These are phyloP conservation scores for Wilcoxina mikolae DNA, from an alignment of 495 filamentous ascomycete species.

Conservation along the genomic window DNA sequence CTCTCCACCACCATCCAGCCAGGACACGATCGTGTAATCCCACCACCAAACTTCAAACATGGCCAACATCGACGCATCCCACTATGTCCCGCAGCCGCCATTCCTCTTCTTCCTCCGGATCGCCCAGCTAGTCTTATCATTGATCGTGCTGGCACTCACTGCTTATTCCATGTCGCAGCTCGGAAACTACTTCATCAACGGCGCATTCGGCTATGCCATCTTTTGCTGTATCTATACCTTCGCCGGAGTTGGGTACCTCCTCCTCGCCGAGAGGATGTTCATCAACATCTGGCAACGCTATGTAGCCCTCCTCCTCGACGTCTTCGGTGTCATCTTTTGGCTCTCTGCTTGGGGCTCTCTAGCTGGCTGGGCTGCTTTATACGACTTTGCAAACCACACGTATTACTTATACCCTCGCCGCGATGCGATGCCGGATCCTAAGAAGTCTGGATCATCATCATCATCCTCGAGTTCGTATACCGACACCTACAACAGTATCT, in stretches of 20 bases:
- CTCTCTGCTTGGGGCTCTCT: background rate
- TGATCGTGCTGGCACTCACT: background rate
- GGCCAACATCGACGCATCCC: background rate
- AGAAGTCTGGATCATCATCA: too few relatives aligned
- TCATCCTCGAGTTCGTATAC: too few relatives aligned
- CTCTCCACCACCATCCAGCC: too few relatives aligned
- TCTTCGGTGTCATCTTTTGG: background rate
- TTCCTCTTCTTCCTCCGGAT: background rate
- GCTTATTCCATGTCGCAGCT: background rate
- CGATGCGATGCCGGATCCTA: too few relatives aligned
- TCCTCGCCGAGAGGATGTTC: background rate
- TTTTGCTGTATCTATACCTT: background rate
- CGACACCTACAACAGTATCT: too few relatives aligned
- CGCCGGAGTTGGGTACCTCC: background rate
- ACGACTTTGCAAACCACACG: too few relatives aligned
- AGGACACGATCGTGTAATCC: too few relatives aligned
- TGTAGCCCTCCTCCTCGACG: background rate
- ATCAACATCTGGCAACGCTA: background rate
- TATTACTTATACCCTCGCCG: too few relatives aligned
- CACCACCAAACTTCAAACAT: too few relatives aligned
- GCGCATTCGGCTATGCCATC: background rate
- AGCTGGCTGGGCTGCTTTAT: background rate
- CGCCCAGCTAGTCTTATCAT: background rate
- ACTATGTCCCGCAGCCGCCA: background rate
- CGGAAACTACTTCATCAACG: background rate